These are phyloP conservation scores for Penicillium subrubescens DNA, from an alignment of 495 filamentous ascomycete species.

Conservation along the genomic window DNA sequence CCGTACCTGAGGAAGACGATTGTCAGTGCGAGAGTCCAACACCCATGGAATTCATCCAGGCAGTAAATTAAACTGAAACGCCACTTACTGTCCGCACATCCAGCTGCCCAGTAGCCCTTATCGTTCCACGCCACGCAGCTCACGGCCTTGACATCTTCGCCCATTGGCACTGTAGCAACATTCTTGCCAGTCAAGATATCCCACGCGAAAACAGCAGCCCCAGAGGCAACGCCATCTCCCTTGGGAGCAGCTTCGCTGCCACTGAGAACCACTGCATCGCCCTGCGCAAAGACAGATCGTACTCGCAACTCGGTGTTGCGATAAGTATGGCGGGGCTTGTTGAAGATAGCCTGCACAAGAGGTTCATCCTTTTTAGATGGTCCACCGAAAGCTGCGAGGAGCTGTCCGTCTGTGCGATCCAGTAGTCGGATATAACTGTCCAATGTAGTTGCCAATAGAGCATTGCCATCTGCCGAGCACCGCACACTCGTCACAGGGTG, in stretches of 20 bases:
- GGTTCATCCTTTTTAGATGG: constrained; percentile 30
- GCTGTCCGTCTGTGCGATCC: constrained; percentile 72
- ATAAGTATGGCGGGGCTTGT: constrained; percentile 34
- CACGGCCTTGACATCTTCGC: constrained; percentile 58
- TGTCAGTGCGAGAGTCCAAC: constrained; percentile 5
- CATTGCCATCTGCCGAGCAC: constrained; percentile 70
- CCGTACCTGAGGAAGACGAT: constrained; percentile 18
- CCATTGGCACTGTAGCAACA: constrained; percentile 59
- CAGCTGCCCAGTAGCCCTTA: constrained; percentile 63
- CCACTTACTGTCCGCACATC: constrained; percentile 59
- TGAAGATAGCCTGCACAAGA: neutral
- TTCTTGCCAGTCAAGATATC: constrained; percentile 79
- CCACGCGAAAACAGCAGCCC: constrained; percentile 75
- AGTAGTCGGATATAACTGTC: constrained; percentile 80
- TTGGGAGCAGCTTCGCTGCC: constrained; percentile 68
- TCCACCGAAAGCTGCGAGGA: constrained; percentile 71
- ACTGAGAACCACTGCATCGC: constrained; percentile 75
- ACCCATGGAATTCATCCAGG: neutral
- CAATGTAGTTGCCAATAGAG: constrained; percentile 71
- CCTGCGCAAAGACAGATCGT: constrained; percentile 69
- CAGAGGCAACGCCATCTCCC: constrained; percentile 50
- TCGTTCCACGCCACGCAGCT: constrained; percentile 76
- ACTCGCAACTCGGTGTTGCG: constrained; percentile 71
- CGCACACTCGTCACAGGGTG: constrained; percentile 65
- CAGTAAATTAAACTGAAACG: neutral